phyloP scores from a whole-genome alignment of 805 yeast species.

The Metschnikowia drakensbergensis region DNA sequence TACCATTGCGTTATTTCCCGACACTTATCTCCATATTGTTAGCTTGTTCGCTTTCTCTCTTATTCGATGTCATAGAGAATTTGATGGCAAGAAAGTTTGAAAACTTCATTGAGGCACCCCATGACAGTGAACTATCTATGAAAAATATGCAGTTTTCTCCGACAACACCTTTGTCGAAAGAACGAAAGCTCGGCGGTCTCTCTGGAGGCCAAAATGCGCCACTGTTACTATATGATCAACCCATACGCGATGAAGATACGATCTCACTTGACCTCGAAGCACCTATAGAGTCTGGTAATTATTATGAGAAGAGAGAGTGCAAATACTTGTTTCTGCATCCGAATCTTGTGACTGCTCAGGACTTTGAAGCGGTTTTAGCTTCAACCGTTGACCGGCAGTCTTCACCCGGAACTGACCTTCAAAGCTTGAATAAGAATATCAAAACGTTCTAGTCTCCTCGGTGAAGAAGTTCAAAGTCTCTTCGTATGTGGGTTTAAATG shows the following conservation, averaged over 20 bases:
- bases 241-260: neutral
- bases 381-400: neutral
- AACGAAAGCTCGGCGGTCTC: neutral
- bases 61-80: neutral
- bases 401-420: neutral
- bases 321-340: neutral
- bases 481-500: conserved; percentile 66
- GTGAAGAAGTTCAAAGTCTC: conserved; percentile 16
- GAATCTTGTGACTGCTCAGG: neutral
- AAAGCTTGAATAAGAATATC: neutral
- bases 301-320: neutral
- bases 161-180: neutral
- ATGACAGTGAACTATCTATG: neutral
- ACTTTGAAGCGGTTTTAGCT: neutral
- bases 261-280: neutral
- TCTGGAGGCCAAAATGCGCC: neutral
- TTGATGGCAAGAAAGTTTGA: neutral
- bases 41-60: conserved; percentile 1
- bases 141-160: neutral
- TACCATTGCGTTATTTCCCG: neutral
- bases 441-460: conserved; percentile 16
- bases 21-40: neutral
- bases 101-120: neutral
- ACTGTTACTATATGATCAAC: neutral
- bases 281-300: neutral